A percentile compares a stretch with the other conserved stretches of the same genome.
These are phyloP conservation scores for Jackrogersella multiformis DNA, from an alignment of 495 filamentous ascomycete species.

Conservation along the genomic window DNA sequence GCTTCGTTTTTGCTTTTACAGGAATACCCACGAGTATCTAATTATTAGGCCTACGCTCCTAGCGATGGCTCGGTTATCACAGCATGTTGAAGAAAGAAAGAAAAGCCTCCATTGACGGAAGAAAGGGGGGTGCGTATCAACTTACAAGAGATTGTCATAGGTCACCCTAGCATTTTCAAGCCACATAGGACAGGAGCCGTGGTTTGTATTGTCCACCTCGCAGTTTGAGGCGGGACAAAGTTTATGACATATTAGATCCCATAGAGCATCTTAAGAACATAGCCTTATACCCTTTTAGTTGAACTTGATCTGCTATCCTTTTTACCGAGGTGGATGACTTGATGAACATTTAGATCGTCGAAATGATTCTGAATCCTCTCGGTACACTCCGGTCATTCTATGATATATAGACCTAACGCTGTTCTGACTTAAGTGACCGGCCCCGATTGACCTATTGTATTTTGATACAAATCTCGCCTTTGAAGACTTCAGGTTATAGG, in stretches of 20 bases:
- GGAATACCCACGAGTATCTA: constrained; percentile 37
- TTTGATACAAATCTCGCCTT: too few relatives aligned
- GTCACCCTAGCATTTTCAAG: constrained; percentile 35
- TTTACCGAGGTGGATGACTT: background rate
- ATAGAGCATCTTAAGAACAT: constrained; percentile 44
- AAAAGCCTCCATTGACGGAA: constrained; percentile 21
- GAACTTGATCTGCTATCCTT: background rate
- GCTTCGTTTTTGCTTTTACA: constrained; percentile 20
- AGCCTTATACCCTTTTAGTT: constrained; percentile 28
- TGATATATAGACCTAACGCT: constrained; percentile 1
- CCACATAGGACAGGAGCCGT: constrained; percentile 35
- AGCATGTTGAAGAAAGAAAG: constrained; percentile 32
- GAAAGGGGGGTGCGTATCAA: constrained; percentile 20
- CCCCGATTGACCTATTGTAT: background rate
- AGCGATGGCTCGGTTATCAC: constrained; percentile 11
- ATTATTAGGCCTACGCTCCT: constrained; percentile 29
- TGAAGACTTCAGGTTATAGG: too few relatives aligned
- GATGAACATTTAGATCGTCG: background rate
- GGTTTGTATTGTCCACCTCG: constrained; percentile 28
- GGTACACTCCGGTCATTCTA: background rate
- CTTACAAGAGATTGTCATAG: constrained; percentile 39
- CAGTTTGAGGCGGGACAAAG: constrained; percentile 19
- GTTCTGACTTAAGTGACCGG: constrained; percentile 11
- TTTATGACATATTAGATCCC: constrained; percentile 41
- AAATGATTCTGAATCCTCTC: background rate